These are phyloP conservation scores for Rosa persica DNA, from an alignment of 306 rosid genomes.

Conservation along the genomic window DNA sequence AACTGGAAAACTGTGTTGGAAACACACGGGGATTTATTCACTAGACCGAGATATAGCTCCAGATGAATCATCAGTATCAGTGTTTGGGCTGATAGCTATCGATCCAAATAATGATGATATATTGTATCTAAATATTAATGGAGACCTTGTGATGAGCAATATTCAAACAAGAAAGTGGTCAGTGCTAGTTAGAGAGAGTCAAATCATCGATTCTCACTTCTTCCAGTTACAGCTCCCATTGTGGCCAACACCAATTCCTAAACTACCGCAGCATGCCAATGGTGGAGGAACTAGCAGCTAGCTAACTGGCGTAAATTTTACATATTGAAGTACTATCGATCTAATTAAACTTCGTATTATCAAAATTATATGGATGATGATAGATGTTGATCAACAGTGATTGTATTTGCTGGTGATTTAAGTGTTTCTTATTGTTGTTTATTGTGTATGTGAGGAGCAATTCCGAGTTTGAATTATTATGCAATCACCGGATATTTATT, in stretches of 20 bases:
- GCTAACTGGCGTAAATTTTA: not conserved
- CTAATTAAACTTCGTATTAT: not conserved
- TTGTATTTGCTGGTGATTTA: not conserved
- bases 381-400: not conserved
- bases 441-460: not conserved
- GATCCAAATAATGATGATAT: not conserved
- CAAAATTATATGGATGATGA: not conserved
- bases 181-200: not conserved
- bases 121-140: not conserved
- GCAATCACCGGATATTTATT: too few species aligned
- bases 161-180: not conserved
- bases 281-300: not conserved
- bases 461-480: too few species aligned
- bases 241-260: not conserved
- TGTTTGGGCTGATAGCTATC: not conserved
- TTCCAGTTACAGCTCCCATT: not conserved
- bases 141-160: not conserved
- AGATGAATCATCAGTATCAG: not conserved
- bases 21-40: not conserved
- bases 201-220: not conserved
- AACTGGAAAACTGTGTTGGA: not conserved
- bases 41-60: not conserved
- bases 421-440: not conserved
- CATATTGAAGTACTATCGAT: not conserved
- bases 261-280: not conserved